Base-by-base conservation (phyloP, 371 early-diverging fungal genomes). In the Thermomucor indicae-seudaticae region DNA sequence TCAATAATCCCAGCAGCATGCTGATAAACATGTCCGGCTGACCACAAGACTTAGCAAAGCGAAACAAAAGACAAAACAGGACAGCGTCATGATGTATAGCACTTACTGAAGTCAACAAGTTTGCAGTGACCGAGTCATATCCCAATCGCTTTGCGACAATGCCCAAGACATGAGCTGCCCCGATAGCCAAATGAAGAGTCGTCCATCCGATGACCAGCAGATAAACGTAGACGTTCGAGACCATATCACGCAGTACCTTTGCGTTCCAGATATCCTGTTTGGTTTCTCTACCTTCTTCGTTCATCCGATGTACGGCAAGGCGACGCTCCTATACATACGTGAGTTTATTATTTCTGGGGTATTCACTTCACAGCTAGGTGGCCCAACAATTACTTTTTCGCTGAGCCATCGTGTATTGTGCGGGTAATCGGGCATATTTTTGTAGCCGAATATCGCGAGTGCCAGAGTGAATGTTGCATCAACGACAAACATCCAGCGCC, bases 401-500 rank as follows among this genome's bases (percentile, higher is more conserved):
- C 43, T 57, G 10, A 75, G 45, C 75, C 75, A 75, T 1, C 14
- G n/a, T 5, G 75, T 75, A 30, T 66, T 70, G 16, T 59, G 49
- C 11, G 75, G 75, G 20, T 75, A 75, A 43, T 75, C 69, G 20
- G 75, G 75, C 17, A 75, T 39, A 39, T 58, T 62, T 11, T 40
- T 23, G 16, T 60, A 59, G 0, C 75, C 75, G 27, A 64, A 51
- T n/a, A 17, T 35, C 0, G 69, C 66, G 4, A 75, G 48, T 0
- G 67, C 11, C 0, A 55, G 31, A 11, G 75, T 75, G 23, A 75
- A 25, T 24, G 31, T 45, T 2, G 67, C 71, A 43, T 71, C 69
- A 53, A 75, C 58, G 2, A 69, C 14, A 55, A 75, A 75, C 65
- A 71, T 67, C 75, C 75, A 75, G 4, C 75, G 55, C 75, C 75